Conservation (phyloP, 2,329 filamentous ascomycete genomes). For the Paraphaeosphaeria minitans region DNA sequence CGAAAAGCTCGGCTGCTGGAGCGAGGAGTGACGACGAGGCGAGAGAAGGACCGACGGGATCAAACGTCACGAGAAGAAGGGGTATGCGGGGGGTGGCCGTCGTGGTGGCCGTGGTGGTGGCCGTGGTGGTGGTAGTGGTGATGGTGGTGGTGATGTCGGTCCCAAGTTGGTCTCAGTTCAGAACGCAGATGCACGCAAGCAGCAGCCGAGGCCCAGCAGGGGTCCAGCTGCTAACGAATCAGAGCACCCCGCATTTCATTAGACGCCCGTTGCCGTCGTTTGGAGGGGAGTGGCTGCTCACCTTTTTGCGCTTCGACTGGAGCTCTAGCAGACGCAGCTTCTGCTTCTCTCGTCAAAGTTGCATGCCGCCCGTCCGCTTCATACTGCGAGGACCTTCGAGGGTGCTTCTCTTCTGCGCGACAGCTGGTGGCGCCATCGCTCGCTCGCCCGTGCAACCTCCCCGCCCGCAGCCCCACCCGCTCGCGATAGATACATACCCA, state of each 20-base stretch:
- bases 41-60: not conserved
- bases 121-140: too few species aligned
- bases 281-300: not conserved
- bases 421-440: conserved; percentile 15
- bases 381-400: conserved; percentile 35
- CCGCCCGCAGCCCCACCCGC: conserved; percentile 17
- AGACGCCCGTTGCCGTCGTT: not conserved
- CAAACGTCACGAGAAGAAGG: not conserved
- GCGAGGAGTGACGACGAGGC: not conserved
- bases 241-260: not conserved
- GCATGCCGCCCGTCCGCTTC: conserved; percentile 39
- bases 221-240: not conserved
- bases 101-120: too few species aligned
- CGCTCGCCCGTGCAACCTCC: conserved; percentile 10
- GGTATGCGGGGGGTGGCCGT: not conserved
- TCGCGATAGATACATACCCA: not conserved
- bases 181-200: not conserved
- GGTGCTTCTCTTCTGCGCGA: conserved; percentile 19
- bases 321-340: not conserved
- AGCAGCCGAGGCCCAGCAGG: conserved; percentile 3
- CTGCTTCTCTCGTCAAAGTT: conserved; percentile 2
- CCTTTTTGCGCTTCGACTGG: not conserved
- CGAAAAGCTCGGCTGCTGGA: not conserved
- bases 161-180: too few species aligned
- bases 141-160: too few species aligned